Evolutionary conservation across 164 flowering plant genomes (phyloP), one percentile per base, ranked within the genome.

Genomic region (Cinnamomum chago): DNA sequence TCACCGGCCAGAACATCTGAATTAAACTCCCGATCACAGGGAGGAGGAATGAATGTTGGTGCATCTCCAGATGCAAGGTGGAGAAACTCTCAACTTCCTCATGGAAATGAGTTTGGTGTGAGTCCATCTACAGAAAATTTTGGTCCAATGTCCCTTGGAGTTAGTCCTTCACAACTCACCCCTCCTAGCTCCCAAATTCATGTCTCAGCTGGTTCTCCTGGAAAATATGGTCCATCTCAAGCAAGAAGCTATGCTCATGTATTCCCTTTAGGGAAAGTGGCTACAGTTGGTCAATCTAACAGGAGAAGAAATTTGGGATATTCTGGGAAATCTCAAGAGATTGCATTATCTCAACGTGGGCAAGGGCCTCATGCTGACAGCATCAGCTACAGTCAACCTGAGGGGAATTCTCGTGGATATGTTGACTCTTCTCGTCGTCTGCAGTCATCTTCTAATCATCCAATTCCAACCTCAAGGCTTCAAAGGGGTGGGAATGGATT

Each of bases 121-220:
- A 90, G 96, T 82, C 97, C 98, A 73, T 86, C 94, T 55, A 84
- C 86, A 3, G 94, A 91, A 77, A 67, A 62, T 27, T 17, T 27
- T 66, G 89, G 88, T 33, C 88, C 97, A 50, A 85, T 94, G 88
- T 92, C 97, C 62, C 88, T 94, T 33, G 98, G 97, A 60, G 85
- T 94, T 28, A 96, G 99, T 81, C 98, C 99, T 67, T 94, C 98
- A 17, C 98, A 94, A 71, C 88, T 88, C 77, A 90, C 99, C 72
- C 96, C 99, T 73, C 98, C 98, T 40, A 86, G 77, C 79, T 83
- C 92, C 18, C 90, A 85, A 70, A 58, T 85, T 77, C 95, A 90
- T 69, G 79, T 89, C 73, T 81, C 92, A 65, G 73, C 85, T 76
- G 93, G 95, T 69, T 92, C 98, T 77, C 93, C 95, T 62, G 94